These are phyloP conservation scores for Aspergillus candidus DNA, from an alignment of 2,329 filamentous ascomycete species.

Conservation along the genomic window DNA sequence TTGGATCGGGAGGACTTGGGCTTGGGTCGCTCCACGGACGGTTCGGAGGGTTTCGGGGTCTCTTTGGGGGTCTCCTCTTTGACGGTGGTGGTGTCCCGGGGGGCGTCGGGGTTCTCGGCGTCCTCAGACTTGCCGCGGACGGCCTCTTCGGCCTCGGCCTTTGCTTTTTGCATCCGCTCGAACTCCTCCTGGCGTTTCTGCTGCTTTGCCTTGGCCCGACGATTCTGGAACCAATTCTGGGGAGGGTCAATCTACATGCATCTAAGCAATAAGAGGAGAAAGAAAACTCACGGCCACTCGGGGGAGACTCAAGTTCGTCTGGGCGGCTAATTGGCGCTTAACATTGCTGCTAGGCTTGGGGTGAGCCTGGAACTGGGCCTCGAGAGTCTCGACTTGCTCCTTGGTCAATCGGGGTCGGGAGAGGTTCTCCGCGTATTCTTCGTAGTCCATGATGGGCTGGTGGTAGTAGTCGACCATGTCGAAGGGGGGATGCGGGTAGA, in stretches of 20 bases:
- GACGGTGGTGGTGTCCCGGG: constrained; percentile 11
- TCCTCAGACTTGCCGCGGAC: constrained; percentile 27
- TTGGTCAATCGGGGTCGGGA: constrained; percentile 47
- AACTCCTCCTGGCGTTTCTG: constrained; percentile 46
- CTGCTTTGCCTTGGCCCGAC: constrained; percentile 48
- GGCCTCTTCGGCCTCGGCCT: constrained; percentile 32
- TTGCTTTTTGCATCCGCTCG: constrained; percentile 40
- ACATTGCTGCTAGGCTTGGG: constrained; percentile 47
- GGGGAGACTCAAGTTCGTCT: constrained; percentile 44
- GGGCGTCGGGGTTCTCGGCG: constrained; percentile 20
- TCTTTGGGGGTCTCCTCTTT: constrained; percentile 21
- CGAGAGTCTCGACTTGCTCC: constrained; percentile 46
- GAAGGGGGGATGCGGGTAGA: constrained; percentile 34
- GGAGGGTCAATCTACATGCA: constrained; percentile 3
- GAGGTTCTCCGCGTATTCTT: constrained; percentile 44
- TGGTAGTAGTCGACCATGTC: constrained; percentile 40
- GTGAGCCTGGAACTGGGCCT: constrained; percentile 45
- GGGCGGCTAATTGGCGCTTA: constrained; percentile 45
- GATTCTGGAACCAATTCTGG: constrained; percentile 50
- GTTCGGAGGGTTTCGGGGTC: constrained; percentile 24
- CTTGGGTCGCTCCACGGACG: constrained; percentile 16
- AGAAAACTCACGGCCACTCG: constrained; percentile 43
- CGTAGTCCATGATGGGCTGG: constrained; percentile 39
- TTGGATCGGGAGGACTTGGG: constrained; percentile 22
- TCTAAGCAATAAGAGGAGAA: neutral